phyloP scores from a whole-genome alignment of 805 yeast genomes.

The Ogataea allantospora region DNA sequence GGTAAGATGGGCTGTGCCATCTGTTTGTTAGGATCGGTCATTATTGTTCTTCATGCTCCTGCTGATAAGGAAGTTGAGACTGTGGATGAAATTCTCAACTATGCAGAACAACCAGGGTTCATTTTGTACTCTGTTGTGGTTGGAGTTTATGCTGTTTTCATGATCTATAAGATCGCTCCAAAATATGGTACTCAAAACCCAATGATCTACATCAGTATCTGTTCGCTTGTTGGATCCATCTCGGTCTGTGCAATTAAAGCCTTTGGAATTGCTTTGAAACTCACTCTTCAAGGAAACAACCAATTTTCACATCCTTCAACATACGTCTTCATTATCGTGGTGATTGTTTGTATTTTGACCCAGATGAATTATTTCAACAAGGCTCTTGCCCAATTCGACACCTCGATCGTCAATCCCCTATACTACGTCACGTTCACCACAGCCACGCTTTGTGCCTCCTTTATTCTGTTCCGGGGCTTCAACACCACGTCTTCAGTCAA shows the following conservation, averaged over 20 bases:
- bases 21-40: constrained; percentile 82
- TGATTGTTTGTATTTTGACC: constrained; percentile 76
- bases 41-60: constrained; percentile 88
- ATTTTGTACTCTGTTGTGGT: constrained; percentile 63
- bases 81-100: constrained; percentile 79
- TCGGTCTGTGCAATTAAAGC: constrained; percentile 92
- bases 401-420: constrained; percentile 86
- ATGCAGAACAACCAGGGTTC: constrained; percentile 78
- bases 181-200: constrained; percentile 77
- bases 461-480: constrained; percentile 82
- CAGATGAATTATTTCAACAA: constrained; percentile 94
- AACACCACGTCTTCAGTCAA: constrained; percentile 79
- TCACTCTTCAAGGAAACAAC: constrained; percentile 80
- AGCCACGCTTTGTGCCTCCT: constrained; percentile 80
- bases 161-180: constrained; percentile 84
- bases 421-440: constrained; percentile 92
- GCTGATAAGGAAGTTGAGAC: constrained; percentile 88
- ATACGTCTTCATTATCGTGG: constrained; percentile 74
- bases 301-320: constrained; percentile 86
- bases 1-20: constrained; percentile 94
- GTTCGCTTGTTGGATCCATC: constrained; percentile 87
- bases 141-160: constrained; percentile 64
- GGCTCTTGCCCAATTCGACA: constrained; percentile 90
- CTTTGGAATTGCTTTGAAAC: constrained; percentile 85
- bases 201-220: constrained; percentile 84